Conservation (phyloP, 768 basidiomycete genomes). For the Termitomyces sp. region DNA sequence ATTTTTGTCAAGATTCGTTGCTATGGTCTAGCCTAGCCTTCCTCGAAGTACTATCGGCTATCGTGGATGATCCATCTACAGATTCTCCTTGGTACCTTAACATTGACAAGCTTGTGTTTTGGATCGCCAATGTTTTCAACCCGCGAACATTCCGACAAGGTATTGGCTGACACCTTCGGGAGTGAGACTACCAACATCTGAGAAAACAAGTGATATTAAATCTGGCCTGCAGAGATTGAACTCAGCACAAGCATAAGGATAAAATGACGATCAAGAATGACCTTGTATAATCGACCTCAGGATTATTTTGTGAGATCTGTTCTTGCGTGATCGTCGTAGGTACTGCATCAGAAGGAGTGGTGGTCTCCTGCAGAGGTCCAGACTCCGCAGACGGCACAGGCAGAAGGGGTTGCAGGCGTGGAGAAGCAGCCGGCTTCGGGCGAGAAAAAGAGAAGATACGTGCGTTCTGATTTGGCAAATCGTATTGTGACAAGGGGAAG, state of each 20-base stretch:
- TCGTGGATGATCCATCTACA: slow-evolving; percentile 24
- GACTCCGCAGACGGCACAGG: too few relatives aligned
- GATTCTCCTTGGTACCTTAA: slow-evolving; percentile 13
- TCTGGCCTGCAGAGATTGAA: slow-evolving; percentile 58
- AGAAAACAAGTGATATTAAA: slow-evolving; percentile 89
- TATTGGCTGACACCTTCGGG: slow-evolving; percentile 94
- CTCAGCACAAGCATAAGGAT: neutral
- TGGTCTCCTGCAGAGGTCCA: slow-evolving; percentile 17
- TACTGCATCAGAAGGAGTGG: slow-evolving; percentile 18
- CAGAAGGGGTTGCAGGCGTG: slow-evolving; percentile 15
- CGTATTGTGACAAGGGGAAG: slow-evolving; percentile 89
- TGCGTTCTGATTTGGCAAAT: slow-evolving; percentile 78
- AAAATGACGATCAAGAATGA: slow-evolving; percentile 18
- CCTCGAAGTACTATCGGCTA: neutral
- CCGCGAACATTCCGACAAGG: slow-evolving; percentile 91
- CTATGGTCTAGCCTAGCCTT: too few relatives aligned
- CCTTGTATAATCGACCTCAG: slow-evolving; percentile 94
- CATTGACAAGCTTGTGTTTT: slow-evolving; percentile 9
- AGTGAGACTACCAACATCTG: slow-evolving; percentile 89
- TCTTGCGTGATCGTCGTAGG: slow-evolving; percentile 64
- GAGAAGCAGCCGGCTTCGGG: slow-evolving; percentile 23
- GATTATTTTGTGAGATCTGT: slow-evolving; percentile 78
- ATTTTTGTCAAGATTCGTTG: too few relatives aligned
- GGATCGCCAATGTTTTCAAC: slow-evolving; percentile 31
- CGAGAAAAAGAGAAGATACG: slow-evolving; percentile 68